Evolutionary conservation across 1,139 yeast genomes (phyloP).

Genomic region (Candida neerlandica): DNA sequence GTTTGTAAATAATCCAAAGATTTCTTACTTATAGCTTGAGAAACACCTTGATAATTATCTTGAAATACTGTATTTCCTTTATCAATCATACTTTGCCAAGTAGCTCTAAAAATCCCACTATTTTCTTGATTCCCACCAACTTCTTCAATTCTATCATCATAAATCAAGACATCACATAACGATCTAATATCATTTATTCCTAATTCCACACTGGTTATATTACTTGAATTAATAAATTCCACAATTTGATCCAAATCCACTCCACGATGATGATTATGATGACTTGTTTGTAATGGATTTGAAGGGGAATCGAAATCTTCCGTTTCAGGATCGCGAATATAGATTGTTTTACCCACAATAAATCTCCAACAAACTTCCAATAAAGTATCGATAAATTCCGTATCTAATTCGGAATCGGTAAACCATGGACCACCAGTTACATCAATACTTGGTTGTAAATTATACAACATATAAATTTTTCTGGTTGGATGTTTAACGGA

Average conservation of each 20-base stretch:
- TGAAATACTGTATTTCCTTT: slow-evolving; percentile 58
- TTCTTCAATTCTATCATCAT: slow-evolving; percentile 81
- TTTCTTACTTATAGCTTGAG: slow-evolving; percentile 5
- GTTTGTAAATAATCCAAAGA: neutral
- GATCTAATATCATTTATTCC: slow-evolving; percentile 74
- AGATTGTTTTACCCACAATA: slow-evolving; percentile 68
- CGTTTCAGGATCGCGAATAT: slow-evolving; percentile 53
- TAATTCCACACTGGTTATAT: slow-evolving; percentile 82
- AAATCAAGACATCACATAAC: slow-evolving; percentile 83
- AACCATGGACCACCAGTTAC: slow-evolving; percentile 99
- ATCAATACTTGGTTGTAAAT: slow-evolving; percentile 89
- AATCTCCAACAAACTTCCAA: slow-evolving; percentile 87
- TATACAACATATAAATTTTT: slow-evolving; percentile 92
- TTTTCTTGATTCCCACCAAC: slow-evolving; percentile 40
- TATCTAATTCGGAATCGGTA: slow-evolving; percentile 91
- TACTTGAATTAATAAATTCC: slow-evolving; percentile 71
- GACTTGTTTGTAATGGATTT: slow-evolving; percentile 39
- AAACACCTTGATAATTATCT: slow-evolving; percentile 19
- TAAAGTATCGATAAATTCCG: slow-evolving; percentile 86
- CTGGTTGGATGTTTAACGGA: slow-evolving; percentile 95
- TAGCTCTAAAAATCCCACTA: slow-evolving; percentile 57
- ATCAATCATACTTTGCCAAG: slow-evolving; percentile 63
- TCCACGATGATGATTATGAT: slow-evolving; percentile 58
- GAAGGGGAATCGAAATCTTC: slow-evolving; percentile 41
- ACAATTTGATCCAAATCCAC: slow-evolving; percentile 74